A percentile compares a stretch with the other conserved stretches of the same genome.
phyloP scores from a whole-genome alignment of 129 eudicot genomes.

The Silybum marianum region DNA sequence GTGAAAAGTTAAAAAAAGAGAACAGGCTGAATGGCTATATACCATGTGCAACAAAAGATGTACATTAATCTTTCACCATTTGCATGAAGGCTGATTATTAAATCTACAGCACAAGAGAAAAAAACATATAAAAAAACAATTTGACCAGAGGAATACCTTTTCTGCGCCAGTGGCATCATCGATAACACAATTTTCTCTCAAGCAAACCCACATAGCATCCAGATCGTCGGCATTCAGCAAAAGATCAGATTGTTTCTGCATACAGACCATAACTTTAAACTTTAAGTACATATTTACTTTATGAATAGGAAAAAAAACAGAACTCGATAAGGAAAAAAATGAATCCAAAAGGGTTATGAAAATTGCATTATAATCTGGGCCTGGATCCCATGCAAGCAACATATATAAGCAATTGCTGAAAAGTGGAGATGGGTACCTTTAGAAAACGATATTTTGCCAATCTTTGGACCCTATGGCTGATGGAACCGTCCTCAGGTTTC shows the following conservation, averaged over 20 bases:
- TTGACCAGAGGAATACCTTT: constrained; percentile 53
- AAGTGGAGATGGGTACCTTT: constrained; percentile 54
- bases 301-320: not conserved
- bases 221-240: constrained; percentile 97
- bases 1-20: not conserved
- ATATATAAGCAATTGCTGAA: not conserved
- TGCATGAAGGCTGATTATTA: constrained; percentile 17
- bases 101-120: not conserved
- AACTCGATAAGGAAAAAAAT: not conserved
- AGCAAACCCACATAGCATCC: constrained; percentile 99
- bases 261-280: constrained; percentile 6
- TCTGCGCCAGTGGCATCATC: constrained; percentile 99
- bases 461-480: constrained; percentile 93
- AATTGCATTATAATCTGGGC: not conserved
- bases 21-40: not conserved
- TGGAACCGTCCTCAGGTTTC: constrained; percentile 99
- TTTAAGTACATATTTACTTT: not conserved
- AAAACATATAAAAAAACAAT: not conserved
- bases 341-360: not conserved
- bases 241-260: constrained; percentile 95
- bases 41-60: not conserved
- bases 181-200: constrained; percentile 95
- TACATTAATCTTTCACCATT: not conserved
- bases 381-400: not conserved
- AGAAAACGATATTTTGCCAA: constrained; percentile 93